Base-by-base conservation (phyloP, 345 rosid genomes). In the Brassica rapa region DNA sequence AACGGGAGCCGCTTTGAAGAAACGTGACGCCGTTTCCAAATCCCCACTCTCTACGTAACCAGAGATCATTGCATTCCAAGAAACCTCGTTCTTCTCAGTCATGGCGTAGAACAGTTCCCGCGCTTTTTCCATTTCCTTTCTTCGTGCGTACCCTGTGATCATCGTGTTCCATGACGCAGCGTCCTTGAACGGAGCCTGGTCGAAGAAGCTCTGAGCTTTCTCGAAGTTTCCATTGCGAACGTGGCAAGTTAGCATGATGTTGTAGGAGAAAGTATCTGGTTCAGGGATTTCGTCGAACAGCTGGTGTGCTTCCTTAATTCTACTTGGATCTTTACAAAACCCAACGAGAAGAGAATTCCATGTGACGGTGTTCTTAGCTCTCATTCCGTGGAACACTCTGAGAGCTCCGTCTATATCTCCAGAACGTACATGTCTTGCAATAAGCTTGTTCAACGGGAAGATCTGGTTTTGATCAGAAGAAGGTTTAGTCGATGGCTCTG, bases 281-380 rank as follows among this genome's bases (percentile, higher is more conserved):
- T 86, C 55, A 23, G 97, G 92, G 33, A 91, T 89, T 86, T 85
- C 83, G 16, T 83, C 97, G 78, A 89, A 89, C 87, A 89, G 67
- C 14, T 87, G 62, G 16, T 67, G 82, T 12, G 94, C 93, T 29
- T 87, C 88, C 1, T 2, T 75, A 9, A 83, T 70, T 78, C 77
- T 87, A 73, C 88, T 89, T 8, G 85, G 84, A 62, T 11, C 74
- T 59, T 74, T 90, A 0, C 83, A 76, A 56, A 81, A 78, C 0
- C 90, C 92, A 0, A 87, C 82, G 70, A 92, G 77, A 41, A 94
- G 69, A 2, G 98, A 86, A 43, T 92, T 94, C 97, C 97, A 92
- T 1, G 94, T 84, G 32, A 89, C 82, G 0, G 87, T 87, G 1
- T 92, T 85, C 82, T 79, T 89, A 59, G 82, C 82, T 8, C 63